Base-by-base conservation (phyloP, 2,329 filamentous ascomycete genomes). In the Fusarium sterilihyphosum region DNA sequence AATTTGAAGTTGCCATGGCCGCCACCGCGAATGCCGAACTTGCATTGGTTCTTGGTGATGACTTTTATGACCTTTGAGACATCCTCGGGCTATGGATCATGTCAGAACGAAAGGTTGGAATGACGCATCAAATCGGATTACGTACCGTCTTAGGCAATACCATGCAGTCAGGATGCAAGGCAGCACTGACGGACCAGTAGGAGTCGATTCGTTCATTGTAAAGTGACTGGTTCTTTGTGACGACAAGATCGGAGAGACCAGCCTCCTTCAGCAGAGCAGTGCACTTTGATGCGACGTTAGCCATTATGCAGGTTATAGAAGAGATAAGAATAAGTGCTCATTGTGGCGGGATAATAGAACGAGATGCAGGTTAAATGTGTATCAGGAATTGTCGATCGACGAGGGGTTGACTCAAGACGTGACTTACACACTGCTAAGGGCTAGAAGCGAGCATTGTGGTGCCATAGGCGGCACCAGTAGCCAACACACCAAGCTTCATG, bases 21-120 rank as follows among this genome's bases (percentile, higher is more conserved):
- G 41, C 84, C 83, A 24, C 81, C 80, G 4, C 82, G 80, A 40
- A 86, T 80, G 24, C 82, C 84, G 68, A 85, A 85, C 11, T 78
- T 75, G 53, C 81, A 83, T 20, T 77, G 46, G 12, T 77, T 74
- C 9, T 72, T 56, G 33, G 77, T 73, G 2, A 86, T 74, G 5
- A 81, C 75, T 50, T 80, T 82, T 26, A 85, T 76, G 6, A 80
- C 78, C 13, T 73, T 70, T 9, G 84, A 81, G 12, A 85, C 83
- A 65, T 86, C 83, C 11, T 81, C 67, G 11, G 81, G 52, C 52
- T 54, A 29, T 29, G 24, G 52, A 22, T 0, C 24, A 22, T 40
- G 35, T 54, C 24, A 54, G 24, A 9, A 12, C 5, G 17, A 8
- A 6, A 13, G 7, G 24, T 29, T 22, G 17, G 7, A 22, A 17